Percentiles rank a stretch among this genome's conserved stretches.
These are phyloP conservation scores for Amanita brunnescens DNA, from an alignment of 768 basidiomycete genomes.

Conservation along the genomic window DNA sequence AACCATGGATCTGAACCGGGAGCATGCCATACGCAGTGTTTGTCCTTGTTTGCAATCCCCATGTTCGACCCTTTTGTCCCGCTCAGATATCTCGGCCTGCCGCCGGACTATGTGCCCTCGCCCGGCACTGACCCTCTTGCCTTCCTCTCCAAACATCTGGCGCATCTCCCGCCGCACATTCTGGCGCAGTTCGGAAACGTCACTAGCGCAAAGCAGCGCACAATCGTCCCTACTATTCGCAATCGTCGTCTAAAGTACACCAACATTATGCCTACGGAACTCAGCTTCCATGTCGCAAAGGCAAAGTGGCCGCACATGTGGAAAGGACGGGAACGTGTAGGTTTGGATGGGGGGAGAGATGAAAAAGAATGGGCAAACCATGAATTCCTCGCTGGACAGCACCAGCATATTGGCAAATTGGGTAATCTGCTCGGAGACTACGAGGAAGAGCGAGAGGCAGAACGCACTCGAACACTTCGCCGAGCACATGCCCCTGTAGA, in stretches of 20 bases:
- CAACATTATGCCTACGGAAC: slow-evolving; percentile 42
- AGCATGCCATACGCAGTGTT: background rate
- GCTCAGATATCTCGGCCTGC: slow-evolving; percentile 48
- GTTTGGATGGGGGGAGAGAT: slow-evolving; percentile 47
- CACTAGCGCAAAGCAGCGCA: slow-evolving; percentile 59
- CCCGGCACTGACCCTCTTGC: slow-evolving; percentile 49
- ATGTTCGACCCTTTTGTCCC: slow-evolving; percentile 12
- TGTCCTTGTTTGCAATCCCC: background rate
- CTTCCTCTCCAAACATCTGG: slow-evolving; percentile 54
- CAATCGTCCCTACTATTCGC: slow-evolving; percentile 51
- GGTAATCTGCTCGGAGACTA: slow-evolving; percentile 59
- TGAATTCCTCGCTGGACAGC: slow-evolving; percentile 48
- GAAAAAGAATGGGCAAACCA: slow-evolving; percentile 63
- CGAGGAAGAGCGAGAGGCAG: slow-evolving; percentile 71
- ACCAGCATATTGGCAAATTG: slow-evolving; percentile 60
- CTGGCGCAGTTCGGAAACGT: slow-evolving; percentile 34
- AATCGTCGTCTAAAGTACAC: slow-evolving; percentile 66
- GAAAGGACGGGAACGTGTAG: slow-evolving; percentile 43
- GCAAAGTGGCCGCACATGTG: slow-evolving; percentile 62
- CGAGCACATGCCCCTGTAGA: slow-evolving; percentile 30
- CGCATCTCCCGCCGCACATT: slow-evolving; percentile 60
- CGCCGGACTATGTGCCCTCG: slow-evolving; percentile 48
- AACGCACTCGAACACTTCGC: slow-evolving; percentile 42
- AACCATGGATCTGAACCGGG: slow-evolving; percentile 18
- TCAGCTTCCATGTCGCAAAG: slow-evolving; percentile 45